Evolutionary conservation across 1,284 basidiomycete species (phyloP), one percentile per base, ranked within the genome.

Genomic region (Cutaneotrichosporon dermatis): DNA sequence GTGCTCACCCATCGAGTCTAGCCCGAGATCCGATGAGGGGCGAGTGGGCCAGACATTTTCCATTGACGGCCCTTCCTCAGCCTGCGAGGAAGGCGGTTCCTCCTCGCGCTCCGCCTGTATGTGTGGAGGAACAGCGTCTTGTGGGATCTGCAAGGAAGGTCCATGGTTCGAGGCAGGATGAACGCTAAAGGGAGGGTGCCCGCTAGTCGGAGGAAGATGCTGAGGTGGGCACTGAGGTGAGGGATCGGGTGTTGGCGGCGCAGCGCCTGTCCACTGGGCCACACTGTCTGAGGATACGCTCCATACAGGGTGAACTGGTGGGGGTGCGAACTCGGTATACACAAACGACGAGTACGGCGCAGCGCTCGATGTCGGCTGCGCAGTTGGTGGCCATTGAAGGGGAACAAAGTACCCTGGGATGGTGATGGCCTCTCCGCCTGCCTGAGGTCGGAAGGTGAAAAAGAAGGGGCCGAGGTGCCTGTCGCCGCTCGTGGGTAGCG

Each of bases 381-480:
- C n/a, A n/a, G n/a, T n/a, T n/a, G 48, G 49, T 5, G 58, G 58
- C 58, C 58, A 59, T 11, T 46, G 42, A n/a, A 59, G 15, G 11
- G 58, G 54, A 2, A 55, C 33, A 15, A 59, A 33, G 41, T 46
- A 45, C 10, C 54, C 58, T 4, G 54, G 58, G 25, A 59, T 44
- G 3, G 58, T 55, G 41, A 59, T 41, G 25, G 43, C 39, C 1
- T 36, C 13, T 4, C 37, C 58, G 8, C 8, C 16, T 1, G 53
- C 4, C 2, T 49, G 7, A 10, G 49, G 50, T 10, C 58, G 54
- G 43, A 55, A 59, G 49, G 58, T 59, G 44, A 59, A 55, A 54
- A 55, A 51, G 54, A 40, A 59, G 3, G 58, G 58, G 4, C 58
- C 58, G 25, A 59, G 53, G 33, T 36, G 58, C 15, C 35, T 43